These are phyloP conservation scores for Globisporangium heterothallicum DNA, from an alignment of 352 stramenopile species.

Conservation along the genomic window DNA sequence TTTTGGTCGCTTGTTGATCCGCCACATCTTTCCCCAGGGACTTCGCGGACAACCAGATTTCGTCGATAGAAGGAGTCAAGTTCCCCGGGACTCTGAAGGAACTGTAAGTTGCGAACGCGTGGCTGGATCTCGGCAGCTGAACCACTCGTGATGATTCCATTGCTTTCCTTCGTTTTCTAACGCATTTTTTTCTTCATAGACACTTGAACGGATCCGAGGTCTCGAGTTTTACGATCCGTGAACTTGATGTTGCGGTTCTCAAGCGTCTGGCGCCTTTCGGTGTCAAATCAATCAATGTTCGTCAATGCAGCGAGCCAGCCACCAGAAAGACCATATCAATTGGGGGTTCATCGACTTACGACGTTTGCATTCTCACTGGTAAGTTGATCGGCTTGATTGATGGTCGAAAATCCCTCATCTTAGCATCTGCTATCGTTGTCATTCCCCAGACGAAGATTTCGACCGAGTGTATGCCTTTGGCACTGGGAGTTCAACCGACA, in stretches of 20 bases:
- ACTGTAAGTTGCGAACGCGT: too few relatives aligned
- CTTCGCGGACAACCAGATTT: conserved; percentile 10
- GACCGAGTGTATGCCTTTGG: conserved; percentile 3
- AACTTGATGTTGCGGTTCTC: conserved; percentile 4
- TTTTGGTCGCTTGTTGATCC: not conserved
- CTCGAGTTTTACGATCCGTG: conserved; percentile 12
- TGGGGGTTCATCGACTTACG: not conserved
- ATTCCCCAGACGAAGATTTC: conserved; percentile 11
- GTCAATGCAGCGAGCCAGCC: conserved; percentile 1
- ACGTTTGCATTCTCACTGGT: conserved; percentile 12
- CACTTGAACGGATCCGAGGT: conserved; percentile 2
- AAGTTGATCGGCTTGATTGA: not conserved
- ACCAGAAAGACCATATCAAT: not conserved
- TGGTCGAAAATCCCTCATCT: not conserved
- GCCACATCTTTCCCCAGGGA: not conserved
- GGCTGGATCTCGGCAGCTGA: too few relatives aligned
- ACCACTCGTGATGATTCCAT: too few relatives aligned
- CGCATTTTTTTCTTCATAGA: not conserved
- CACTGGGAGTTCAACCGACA: not conserved
- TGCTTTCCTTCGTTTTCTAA: too few relatives aligned
- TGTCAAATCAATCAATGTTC: not conserved
- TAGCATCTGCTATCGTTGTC: not conserved
- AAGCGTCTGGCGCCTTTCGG: not conserved
- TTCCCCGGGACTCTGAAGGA: conserved; percentile 4
- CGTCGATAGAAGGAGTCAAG: conserved; percentile 14